Evolutionary conservation across 345 rosid species (phyloP), one percentile per base, ranked within the genome.

Genomic region (Syzygium oleosum): DNA sequence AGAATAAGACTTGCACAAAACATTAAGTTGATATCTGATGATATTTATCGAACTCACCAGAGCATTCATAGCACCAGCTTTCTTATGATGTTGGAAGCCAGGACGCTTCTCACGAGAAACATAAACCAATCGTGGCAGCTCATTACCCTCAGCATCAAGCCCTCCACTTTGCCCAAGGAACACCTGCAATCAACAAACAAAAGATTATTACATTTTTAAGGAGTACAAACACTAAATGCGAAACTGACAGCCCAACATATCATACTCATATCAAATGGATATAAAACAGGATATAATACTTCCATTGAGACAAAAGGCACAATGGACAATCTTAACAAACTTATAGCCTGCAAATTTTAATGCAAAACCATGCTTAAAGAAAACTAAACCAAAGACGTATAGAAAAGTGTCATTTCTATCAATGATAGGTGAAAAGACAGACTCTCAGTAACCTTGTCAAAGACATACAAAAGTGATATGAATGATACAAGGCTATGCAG

Each of bases 51-150:
- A 86, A 90, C 95, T 86, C 88, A 97, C 98, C 90, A 97, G 93
- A 34, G 99, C 90, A 92, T 97, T 97, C 99, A 96, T 96, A 53
- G 99, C 98, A 92, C 98, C 98, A 87, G 99, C 98, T 90, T 97
- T 97, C 90, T 96, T 97, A 93, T 97, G 98, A 92, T 97, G 99
- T 89, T 95, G 98, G 92, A 94, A 97, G 68, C 98, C 99, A 38
- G 98, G 98, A 86, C 98, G 94, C 91, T 97, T 97, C 91, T 97
- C 99, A 85, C 99, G 95, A 89, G 98, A 97, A 85, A 97, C 98
- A 90, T 97, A 97, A 80, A 97, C 98, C 90, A 97, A 89, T 41
- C 96, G 95, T 2, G 99, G 98, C 88, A 97, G 92, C 92, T 95
- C 98, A 85, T 96, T 96, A 59, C 98, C 98, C 87, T 96, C 99